Percentiles rank a stretch among this genome's conserved stretches.
Conservation (phyloP, 805 yeast species). For the Candida gorgasii region DNA sequence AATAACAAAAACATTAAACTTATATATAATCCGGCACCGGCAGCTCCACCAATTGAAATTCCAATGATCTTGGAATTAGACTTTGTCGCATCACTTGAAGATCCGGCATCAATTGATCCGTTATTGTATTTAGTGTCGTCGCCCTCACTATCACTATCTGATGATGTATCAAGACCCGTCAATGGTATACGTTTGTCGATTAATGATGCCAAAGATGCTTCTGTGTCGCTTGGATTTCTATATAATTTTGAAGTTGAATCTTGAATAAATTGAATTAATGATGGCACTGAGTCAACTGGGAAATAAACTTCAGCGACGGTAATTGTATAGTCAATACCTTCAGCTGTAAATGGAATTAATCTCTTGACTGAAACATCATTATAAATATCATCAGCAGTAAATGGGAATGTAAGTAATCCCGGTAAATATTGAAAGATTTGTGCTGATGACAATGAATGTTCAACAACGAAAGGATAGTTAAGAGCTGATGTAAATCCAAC, state of each 20-base stretch:
- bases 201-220: conserved; percentile 58
- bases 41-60: conserved; percentile 78
- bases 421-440: conserved; percentile 87
- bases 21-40: conserved; percentile 71
- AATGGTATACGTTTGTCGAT: conserved; percentile 73
- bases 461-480: conserved; percentile 82
- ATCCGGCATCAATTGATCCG: conserved; percentile 37
- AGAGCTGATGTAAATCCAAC: conserved; percentile 77
- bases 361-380: conserved; percentile 59
- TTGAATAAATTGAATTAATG: conserved; percentile 51
- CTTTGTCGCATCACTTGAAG: conserved; percentile 13
- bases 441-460: conserved; percentile 72
- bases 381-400: conserved; percentile 30
- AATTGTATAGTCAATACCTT: conserved; percentile 58
- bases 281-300: conserved; percentile 53
- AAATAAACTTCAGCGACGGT: conserved; percentile 89
- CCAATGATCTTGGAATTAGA: conserved; percentile 61
- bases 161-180: conserved; percentile 37
- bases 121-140: conserved; percentile 17
- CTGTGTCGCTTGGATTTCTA: conserved; percentile 55
- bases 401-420: conserved; percentile 64
- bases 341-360: conserved; percentile 72
- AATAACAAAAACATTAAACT: conserved; percentile 57
- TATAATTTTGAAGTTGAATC: conserved; percentile 61
- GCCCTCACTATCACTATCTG: conserved; percentile 17